These are phyloP conservation scores for Trichoderma atrobrunneum DNA, from an alignment of 2,329 filamentous ascomycete genomes.

Conservation along the genomic window DNA sequence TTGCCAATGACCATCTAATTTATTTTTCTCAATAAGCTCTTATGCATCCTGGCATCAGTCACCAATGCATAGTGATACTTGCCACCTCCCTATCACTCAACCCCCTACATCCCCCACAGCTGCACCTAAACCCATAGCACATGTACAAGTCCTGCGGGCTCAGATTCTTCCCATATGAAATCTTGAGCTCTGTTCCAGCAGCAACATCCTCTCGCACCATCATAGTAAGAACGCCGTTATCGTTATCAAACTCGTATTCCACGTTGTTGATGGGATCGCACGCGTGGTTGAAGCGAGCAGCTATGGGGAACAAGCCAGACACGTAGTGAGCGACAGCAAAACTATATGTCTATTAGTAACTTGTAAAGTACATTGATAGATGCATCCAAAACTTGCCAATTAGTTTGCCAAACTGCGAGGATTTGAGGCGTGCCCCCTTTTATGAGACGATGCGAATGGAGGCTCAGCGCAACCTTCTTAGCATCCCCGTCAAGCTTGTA, in stretches of 20 bases:
- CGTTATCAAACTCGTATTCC: constrained; percentile 41
- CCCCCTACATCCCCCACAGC: constrained; percentile 46
- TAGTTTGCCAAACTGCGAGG: constrained; percentile 44
- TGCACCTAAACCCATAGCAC: constrained; percentile 53
- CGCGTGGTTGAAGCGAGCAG: constrained; percentile 58
- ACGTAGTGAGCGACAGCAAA: constrained; percentile 28
- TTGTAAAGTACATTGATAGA: neutral
- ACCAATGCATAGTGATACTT: constrained; percentile 7
- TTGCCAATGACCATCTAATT: neutral
- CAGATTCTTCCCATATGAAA: constrained; percentile 44
- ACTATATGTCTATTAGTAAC: constrained; percentile 21
- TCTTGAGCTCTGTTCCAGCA: constrained; percentile 49
- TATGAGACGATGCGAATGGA: constrained; percentile 36
- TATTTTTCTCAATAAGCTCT: accelerated
- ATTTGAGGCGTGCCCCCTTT: constrained; percentile 31
- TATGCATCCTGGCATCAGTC: neutral
- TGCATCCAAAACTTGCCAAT: constrained; percentile 40
- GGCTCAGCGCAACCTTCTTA: constrained; percentile 35
- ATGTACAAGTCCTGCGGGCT: constrained; percentile 38
- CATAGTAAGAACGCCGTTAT: constrained; percentile 40
- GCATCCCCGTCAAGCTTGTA: constrained; percentile 31
- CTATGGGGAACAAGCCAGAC: constrained; percentile 48
- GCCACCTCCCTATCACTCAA: constrained; percentile 21
- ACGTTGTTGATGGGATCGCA: constrained; percentile 46
- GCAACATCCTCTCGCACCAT: constrained; percentile 36